Evolutionary conservation across 2,329 filamentous ascomycete species (phyloP).

Genomic region (Talaromyces sp.): DNA sequence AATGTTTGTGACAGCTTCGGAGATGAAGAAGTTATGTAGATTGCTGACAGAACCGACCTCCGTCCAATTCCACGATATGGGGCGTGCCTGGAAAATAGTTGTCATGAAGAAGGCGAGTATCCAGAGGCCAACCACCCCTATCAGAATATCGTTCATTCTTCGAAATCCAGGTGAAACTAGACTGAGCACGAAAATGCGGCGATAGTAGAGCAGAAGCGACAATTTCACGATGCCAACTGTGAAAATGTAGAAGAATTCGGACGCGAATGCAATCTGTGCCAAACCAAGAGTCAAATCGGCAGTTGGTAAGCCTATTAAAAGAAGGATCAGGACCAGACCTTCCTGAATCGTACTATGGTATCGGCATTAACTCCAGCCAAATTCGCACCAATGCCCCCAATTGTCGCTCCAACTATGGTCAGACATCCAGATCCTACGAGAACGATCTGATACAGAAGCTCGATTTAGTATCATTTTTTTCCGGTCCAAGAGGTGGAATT

Average conservation of each 20-base stretch:
- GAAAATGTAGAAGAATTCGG: slow-evolving; percentile 14
- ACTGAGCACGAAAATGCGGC: slow-evolving; percentile 9
- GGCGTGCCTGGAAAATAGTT: slow-evolving; percentile 1
- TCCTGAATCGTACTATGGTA: slow-evolving; percentile 7
- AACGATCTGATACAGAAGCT: neutral
- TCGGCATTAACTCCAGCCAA: neutral
- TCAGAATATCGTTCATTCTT: slow-evolving; percentile 3
- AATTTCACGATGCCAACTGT: slow-evolving; percentile 12
- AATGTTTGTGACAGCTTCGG: slow-evolving; percentile 10
- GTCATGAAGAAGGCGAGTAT: slow-evolving; percentile 8
- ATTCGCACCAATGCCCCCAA: slow-evolving; percentile 9
- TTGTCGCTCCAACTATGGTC: slow-evolving; percentile 5
- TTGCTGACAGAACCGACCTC: slow-evolving; percentile 8
- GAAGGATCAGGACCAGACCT: neutral
- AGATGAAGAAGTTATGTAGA: slow-evolving; percentile 13
- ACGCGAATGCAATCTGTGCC: slow-evolving; percentile 1
- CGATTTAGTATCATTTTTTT: neutral
- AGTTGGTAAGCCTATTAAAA: neutral
- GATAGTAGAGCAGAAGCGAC: slow-evolving; percentile 7
- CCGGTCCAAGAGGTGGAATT: neutral
- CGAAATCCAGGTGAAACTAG: neutral
- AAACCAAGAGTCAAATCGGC: neutral
- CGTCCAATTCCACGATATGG: slow-evolving; percentile 15
- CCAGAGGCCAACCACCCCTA: neutral
- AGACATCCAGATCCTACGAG: slow-evolving; percentile 9